Evolutionary conservation across 176 grass and related monocot species (phyloP).

Genomic region (Oryza brachyantha): DNA sequence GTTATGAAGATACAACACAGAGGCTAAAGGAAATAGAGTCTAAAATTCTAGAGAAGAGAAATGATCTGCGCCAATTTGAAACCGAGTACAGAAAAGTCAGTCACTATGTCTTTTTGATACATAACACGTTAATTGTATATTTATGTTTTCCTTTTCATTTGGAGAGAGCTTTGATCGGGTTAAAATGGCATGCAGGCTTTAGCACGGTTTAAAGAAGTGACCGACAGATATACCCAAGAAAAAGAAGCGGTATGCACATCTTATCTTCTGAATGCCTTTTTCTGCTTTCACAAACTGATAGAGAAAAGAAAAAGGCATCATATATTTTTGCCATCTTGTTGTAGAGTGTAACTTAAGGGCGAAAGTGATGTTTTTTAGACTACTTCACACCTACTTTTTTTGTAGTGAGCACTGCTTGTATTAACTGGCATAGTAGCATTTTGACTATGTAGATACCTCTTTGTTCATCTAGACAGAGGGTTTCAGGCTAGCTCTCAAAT

Average conservation of each 20-base stretch:
- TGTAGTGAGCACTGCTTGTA: not conserved
- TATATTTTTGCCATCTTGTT: slow-evolving; percentile 4
- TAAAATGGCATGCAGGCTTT: slow-evolving; percentile 69
- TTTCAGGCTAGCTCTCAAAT: not conserved
- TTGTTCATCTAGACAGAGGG: not conserved
- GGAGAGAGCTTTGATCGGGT: slow-evolving; percentile 1
- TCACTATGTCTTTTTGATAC: slow-evolving; percentile 9
- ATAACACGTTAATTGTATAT: not conserved
- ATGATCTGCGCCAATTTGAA: slow-evolving; percentile 90
- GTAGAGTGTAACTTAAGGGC: not conserved
- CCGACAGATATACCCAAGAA: slow-evolving; percentile 86
- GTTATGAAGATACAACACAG: slow-evolving; percentile 82
- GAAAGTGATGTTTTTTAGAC: not conserved
- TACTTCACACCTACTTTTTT: not conserved
- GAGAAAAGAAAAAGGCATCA: not conserved
- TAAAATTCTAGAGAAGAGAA: slow-evolving; percentile 93
- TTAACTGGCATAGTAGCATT: not conserved
- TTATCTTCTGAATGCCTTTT: not conserved
- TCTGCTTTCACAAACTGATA: not conserved
- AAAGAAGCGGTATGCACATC: slow-evolving; percentile 74
- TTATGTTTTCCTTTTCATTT: not conserved
- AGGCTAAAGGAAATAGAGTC: slow-evolving; percentile 88
- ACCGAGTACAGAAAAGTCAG: slow-evolving; percentile 94
- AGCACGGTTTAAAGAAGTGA: slow-evolving; percentile 90
- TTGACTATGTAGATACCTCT: not conserved